These are phyloP conservation scores for Lavandula angustifolia DNA, from an alignment of 257 asterid genomes.

Conservation along the genomic window DNA sequence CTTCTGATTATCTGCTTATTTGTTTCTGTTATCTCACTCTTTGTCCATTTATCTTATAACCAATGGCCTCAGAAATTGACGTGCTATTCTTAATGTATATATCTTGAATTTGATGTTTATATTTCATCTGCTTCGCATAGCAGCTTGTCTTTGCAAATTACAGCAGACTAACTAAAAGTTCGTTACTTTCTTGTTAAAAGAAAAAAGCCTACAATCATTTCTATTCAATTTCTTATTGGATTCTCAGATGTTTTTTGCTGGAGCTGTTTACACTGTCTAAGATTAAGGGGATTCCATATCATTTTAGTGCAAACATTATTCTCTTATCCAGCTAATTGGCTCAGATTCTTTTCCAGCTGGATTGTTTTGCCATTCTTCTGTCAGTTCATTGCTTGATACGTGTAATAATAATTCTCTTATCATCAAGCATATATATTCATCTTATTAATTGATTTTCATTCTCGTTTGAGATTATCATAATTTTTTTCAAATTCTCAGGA, in stretches of 20 bases:
- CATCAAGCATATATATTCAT: neutral
- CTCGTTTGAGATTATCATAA: neutral
- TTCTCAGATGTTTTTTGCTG: neutral
- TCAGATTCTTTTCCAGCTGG: slow-evolving; percentile 3
- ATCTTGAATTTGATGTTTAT: no score
- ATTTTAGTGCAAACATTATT: neutral
- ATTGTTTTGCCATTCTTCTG: neutral
- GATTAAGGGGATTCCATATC: neutral
- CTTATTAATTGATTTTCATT: neutral
- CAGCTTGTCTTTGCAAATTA: neutral
- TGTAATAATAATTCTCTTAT: neutral
- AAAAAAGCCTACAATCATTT: neutral
- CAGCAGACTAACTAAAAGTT: neutral
- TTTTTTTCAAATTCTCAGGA: slow-evolving; percentile 54
- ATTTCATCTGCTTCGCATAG: neutral
- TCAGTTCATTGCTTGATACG: neutral
- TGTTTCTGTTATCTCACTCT: no score
- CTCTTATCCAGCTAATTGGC: neutral
- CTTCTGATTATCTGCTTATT: no score
- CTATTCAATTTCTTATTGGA: no score
- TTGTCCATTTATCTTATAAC: neutral
- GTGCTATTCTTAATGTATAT: neutral
- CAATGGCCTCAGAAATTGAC: neutral
- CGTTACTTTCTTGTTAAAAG: no score
- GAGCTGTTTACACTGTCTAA: neutral